These are phyloP conservation scores for Coniochaeta prunicola DNA, from an alignment of 2,329 filamentous ascomycete genomes.

Conservation along the genomic window DNA sequence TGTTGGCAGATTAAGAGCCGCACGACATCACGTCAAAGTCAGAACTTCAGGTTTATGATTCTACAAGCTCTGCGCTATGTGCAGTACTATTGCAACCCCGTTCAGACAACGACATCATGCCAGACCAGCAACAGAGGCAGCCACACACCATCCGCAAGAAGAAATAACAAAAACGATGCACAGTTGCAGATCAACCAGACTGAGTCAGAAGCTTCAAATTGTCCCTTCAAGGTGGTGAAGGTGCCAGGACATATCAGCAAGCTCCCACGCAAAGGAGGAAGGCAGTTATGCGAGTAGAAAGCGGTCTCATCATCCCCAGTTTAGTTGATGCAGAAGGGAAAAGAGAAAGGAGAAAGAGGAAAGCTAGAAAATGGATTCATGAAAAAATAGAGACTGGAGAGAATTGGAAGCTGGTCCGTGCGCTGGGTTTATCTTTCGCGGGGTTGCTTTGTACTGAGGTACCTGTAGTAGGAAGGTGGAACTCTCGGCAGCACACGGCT, in stretches of 20 bases:
- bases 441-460: no score
- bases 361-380: constrained; percentile 8
- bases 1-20: neutral
- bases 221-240: constrained; percentile 56
- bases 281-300: constrained; percentile 45
- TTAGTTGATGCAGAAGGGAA: constrained; percentile 61
- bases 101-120: neutral
- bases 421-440: neutral
- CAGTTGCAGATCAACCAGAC: constrained; percentile 15
- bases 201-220: constrained; percentile 62
- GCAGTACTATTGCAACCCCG: neutral
- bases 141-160: no score
- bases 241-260: constrained; percentile 61
- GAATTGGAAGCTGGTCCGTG: constrained; percentile 1
- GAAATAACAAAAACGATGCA: neutral
- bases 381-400: neutral
- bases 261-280: constrained; percentile 43
- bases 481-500: neutral
- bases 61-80: neutral
- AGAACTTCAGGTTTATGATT: no score
- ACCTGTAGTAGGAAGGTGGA: neutral
- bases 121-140: no score
- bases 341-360: constrained; percentile 23
- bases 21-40: neutral
- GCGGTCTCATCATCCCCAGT: constrained; percentile 71